Evolutionary conservation across 495 filamentous ascomycete genomes (phyloP).

Genomic region (Hypomontagnella submonticulosa): DNA sequence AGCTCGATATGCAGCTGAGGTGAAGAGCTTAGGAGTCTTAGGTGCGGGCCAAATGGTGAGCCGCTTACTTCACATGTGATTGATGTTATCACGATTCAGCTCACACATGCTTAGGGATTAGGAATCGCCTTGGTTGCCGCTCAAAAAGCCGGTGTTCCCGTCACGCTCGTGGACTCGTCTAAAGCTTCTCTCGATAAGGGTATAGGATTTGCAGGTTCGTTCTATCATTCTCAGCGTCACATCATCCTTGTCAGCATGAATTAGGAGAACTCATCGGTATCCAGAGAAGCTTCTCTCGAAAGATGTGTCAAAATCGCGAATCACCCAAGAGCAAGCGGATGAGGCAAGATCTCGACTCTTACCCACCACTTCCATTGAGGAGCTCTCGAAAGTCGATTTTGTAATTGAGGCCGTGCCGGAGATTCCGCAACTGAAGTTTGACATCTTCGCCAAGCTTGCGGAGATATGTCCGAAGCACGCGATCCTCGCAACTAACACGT

Average conservation of each 20-base stretch:
- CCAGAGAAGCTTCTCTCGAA: constrained; percentile 91
- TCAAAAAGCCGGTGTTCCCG: constrained; percentile 82
- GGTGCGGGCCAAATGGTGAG: constrained; percentile 96
- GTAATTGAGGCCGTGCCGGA: constrained; percentile 98
- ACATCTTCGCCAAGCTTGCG: constrained; percentile 87
- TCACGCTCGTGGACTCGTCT: constrained; percentile 86
- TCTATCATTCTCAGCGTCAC: background rate
- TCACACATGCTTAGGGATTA: constrained; percentile 72
- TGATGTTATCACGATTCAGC: constrained; percentile 23
- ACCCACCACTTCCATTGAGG: constrained; percentile 77
- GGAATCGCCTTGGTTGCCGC: constrained; percentile 97
- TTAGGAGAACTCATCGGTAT: constrained; percentile 26
- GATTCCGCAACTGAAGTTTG: constrained; percentile 84
- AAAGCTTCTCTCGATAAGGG: constrained; percentile 92
- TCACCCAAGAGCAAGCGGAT: constrained; percentile 82
- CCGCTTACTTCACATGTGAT: constrained; percentile 42
- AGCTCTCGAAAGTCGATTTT: constrained; percentile 89
- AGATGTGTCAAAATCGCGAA: constrained; percentile 84
- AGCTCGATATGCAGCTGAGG: constrained; percentile 70
- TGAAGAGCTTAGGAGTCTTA: constrained; percentile 90
- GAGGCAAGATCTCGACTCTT: constrained; percentile 72
- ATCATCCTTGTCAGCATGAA: constrained; percentile 8
- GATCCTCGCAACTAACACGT: constrained; percentile 96
- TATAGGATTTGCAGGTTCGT: constrained; percentile 83
- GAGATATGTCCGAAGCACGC: constrained; percentile 85